Evolutionary conservation across 2,329 filamentous ascomycete species (phyloP), one percentile per base, ranked within the genome.

Genomic region (Colletotrichum brevisporum): DNA sequence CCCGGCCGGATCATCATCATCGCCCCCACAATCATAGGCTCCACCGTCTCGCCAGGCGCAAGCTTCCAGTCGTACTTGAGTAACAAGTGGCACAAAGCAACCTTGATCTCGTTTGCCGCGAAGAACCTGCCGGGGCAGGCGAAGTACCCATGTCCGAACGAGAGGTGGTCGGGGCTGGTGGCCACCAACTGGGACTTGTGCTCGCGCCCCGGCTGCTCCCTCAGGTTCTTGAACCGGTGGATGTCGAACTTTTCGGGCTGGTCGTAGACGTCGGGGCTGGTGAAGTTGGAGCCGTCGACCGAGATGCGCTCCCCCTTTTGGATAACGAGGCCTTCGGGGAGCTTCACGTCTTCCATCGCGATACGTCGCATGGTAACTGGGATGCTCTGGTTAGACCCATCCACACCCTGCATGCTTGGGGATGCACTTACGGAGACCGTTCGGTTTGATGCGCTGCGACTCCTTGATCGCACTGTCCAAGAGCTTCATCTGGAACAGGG

Each of bases 41-140:
- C 21, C 6, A 6, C 31, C 5, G 58, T 59, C 1, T 51, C 57
- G 8, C 27, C 27, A 5, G 27, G 27, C 1, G 53, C 51, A 10
- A 70, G 53, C 58, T 69, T 70, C 71, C 69, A 73, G 31, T 80
- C 79, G 67, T 78, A 81, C 64, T 75, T 76, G 56, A 75, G 63
- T 45, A 81, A 41, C 12, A 81, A 15, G 45, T 77, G 74, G 60
- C 73, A 71, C 36, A 80, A 50, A 15, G 75, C 39, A 24, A 81
- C 71, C 74, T 82, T 81, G 26, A 82, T 74, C 72, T 81, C 76
- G 58, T 78, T 77, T 9, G 73, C 74, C 1, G 79, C 80, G 72
- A 81, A 81, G 69, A 80, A 81, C 5, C 80, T 70, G 0, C 80
- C 80, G 0, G 80, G 80, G 66, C 79, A 82, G 1, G 79, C 77